Conservation (phyloP, 164 flowering plant species). For the Magnolia sinica region DNA sequence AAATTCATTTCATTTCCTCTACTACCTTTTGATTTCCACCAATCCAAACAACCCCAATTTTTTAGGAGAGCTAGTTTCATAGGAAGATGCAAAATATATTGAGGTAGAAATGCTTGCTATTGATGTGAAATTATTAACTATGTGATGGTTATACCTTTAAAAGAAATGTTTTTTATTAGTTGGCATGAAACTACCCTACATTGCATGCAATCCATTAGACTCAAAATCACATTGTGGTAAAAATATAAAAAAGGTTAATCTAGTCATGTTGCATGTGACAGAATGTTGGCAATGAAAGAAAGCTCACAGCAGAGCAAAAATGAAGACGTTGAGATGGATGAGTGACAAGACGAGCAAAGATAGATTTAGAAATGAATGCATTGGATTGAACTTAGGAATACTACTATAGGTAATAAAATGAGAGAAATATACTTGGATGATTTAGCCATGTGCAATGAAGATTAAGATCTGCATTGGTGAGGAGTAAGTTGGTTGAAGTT, state of each 20-base stretch:
- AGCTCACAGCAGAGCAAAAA: background rate
- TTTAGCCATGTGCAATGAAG: background rate
- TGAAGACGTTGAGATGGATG: background rate
- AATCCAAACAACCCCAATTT: no score
- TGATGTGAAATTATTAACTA: no score
- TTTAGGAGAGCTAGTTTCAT: no score
- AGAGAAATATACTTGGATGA: background rate
- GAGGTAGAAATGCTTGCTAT: no score
- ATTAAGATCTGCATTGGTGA: background rate
- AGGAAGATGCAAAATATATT: no score
- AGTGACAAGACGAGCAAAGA: background rate
- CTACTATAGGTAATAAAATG: background rate
- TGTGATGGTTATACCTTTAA: no score
- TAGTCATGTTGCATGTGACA: background rate
- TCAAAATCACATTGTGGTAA: no score
- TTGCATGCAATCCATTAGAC: no score
- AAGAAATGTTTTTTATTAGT: no score
- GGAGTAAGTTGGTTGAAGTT: background rate
- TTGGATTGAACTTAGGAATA: background rate
- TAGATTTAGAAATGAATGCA: background rate
- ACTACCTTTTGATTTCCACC: no score
- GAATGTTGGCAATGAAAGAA: background rate
- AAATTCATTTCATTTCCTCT: no score
- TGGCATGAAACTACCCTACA: no score
- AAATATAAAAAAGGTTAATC: background rate